Evolutionary conservation across 192 early-diverging fungal genomes (phyloP).

Genomic region (Backusella macrospora): DNA sequence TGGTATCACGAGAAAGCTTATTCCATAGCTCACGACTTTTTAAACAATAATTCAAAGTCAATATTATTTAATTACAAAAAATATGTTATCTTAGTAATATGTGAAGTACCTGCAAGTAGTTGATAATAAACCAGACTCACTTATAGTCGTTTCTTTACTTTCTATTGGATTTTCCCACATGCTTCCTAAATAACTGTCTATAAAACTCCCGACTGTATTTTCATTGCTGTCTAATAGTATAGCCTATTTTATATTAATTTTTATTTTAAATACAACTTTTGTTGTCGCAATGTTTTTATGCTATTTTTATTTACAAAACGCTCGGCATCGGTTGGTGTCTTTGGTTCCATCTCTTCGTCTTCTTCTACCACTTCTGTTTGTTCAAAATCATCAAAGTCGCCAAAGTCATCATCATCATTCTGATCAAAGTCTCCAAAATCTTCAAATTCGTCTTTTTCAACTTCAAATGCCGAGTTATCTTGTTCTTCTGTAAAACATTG

Average conservation of each 20-base stretch:
- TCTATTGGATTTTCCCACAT: neutral
- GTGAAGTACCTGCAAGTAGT: slow-evolving; percentile 29
- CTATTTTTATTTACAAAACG: slow-evolving; percentile 5
- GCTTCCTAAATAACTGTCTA: neutral
- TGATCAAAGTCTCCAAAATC: slow-evolving; percentile 17
- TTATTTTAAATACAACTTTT: no score
- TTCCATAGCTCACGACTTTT: slow-evolving; percentile 39
- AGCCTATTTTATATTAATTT: neutral
- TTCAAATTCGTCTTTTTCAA: slow-evolving; percentile 11
- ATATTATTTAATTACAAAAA: slow-evolving; percentile 13
- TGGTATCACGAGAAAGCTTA: slow-evolving; percentile 41
- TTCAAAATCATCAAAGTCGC: slow-evolving; percentile 42
- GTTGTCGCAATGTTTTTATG: neutral
- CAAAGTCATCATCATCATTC: slow-evolving; percentile 36
- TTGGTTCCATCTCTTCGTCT: neutral
- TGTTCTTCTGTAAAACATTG: neutral
- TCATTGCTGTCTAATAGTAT: slow-evolving; percentile 1
- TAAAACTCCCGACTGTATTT: neutral
- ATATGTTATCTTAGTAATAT: neutral
- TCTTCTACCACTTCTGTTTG: slow-evolving; percentile 9
- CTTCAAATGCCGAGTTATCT: neutral
- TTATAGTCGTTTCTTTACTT: neutral
- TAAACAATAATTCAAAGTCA: neutral
- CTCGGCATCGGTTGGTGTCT: slow-evolving; percentile 12
- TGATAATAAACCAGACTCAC: slow-evolving; percentile 17